These are phyloP conservation scores for Tylopilus intermedius DNA, from an alignment of 768 basidiomycete genomes.

Conservation along the genomic window DNA sequence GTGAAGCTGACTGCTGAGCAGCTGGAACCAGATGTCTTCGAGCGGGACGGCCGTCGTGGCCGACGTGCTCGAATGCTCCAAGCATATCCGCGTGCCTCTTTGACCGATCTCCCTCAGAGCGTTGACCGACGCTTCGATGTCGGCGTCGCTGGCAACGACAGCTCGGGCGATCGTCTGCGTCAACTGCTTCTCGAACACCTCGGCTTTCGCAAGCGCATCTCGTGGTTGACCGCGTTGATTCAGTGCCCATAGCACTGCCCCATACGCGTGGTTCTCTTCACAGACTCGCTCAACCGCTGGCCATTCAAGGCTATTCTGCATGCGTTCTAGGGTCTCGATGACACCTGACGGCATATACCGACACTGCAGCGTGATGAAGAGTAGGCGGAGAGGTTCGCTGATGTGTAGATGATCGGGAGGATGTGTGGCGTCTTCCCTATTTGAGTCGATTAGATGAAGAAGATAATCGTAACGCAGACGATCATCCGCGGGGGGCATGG, in stretches of 20 bases:
- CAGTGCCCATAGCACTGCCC: constrained; percentile 79
- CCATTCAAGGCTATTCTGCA: constrained; percentile 53
- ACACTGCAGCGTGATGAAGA: constrained; percentile 72
- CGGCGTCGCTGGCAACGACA: constrained; percentile 26
- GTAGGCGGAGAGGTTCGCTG: constrained; percentile 46
- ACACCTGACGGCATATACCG: constrained; percentile 60
- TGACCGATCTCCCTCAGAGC: constrained; percentile 55
- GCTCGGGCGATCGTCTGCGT: constrained; percentile 40
- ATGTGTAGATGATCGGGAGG: constrained; percentile 40
- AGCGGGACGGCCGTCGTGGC: constrained; percentile 41
- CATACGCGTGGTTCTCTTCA: constrained; percentile 59
- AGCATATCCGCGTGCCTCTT: constrained; percentile 64
- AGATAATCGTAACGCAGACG: constrained; percentile 73
- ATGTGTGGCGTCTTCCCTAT: constrained; percentile 33
- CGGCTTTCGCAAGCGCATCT: constrained; percentile 64
- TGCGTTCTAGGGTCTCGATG: constrained; percentile 53
- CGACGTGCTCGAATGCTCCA: constrained; percentile 52
- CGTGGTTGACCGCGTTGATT: constrained; percentile 59
- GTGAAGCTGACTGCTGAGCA: constrained; percentile 77
- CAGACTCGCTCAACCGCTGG: constrained; percentile 54
- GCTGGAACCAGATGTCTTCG: constrained; percentile 88
- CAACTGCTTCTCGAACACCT: constrained; percentile 50
- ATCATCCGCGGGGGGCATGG: constrained; percentile 42
- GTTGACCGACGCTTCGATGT: constrained; percentile 36
- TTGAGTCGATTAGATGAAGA: constrained; percentile 58